phyloP scores from a whole-genome alignment of 441 rosid species.

The Isatis lusitanica region DNA sequence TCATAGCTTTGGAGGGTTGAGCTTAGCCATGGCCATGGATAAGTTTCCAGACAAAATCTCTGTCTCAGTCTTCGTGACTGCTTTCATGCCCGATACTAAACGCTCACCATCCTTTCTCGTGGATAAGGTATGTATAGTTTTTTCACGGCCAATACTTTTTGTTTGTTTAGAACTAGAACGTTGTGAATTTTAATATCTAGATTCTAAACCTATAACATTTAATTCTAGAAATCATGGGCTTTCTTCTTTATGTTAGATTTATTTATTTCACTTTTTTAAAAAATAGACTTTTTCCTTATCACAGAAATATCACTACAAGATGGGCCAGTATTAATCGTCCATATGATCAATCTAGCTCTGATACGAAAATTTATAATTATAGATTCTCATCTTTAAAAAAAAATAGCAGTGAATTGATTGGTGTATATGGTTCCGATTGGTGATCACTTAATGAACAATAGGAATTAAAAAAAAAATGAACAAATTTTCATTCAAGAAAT shows the following conservation, averaged over 20 bases:
- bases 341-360: not conserved
- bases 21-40: conserved; percentile 59
- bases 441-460: too few species aligned
- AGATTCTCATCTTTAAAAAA: not conserved
- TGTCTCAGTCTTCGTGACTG: conserved; percentile 50
- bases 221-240: not conserved
- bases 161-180: not conserved
- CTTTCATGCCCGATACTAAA: conserved; percentile 41
- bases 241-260: not conserved
- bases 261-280: too few species aligned
- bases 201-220: too few species aligned
- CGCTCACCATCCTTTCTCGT: conserved; percentile 37
- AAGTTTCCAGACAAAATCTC: conserved; percentile 47
- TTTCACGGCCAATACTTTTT: not conserved
- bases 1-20: conserved; percentile 67
- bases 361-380: not conserved
- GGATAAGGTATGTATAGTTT: conserved; percentile 43
- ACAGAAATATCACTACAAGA: not conserved
- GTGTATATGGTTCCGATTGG: not conserved
- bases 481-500: too few species aligned
- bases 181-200: too few species aligned
- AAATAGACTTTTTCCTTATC: not conserved
- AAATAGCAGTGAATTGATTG: not conserved
- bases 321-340: not conserved
- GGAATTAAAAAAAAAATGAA: too few species aligned